These are phyloP conservation scores for Chaetomium sp. DNA, from an alignment of 2,329 filamentous ascomycete genomes.

Conservation along the genomic window DNA sequence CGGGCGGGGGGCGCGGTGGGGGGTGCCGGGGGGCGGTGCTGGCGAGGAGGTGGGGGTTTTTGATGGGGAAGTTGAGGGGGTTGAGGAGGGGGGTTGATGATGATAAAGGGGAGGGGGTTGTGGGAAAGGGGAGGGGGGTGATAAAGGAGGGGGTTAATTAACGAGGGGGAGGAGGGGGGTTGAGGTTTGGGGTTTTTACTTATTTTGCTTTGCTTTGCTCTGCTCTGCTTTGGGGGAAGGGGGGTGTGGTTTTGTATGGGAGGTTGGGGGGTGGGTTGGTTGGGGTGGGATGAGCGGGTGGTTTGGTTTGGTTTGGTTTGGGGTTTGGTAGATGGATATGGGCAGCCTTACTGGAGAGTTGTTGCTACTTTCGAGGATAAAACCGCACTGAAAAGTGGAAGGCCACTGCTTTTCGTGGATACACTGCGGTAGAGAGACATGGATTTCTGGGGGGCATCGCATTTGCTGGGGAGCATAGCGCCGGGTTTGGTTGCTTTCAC, in stretches of 20 bases:
- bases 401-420: neutral
- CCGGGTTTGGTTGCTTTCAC: slow-evolving; percentile 2
- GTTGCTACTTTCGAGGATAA: neutral
- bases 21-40: neutral
- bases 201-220: too few relatives aligned
- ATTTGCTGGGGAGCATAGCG: slow-evolving; percentile 9
- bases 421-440: neutral
- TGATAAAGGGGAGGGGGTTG: neutral
- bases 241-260: too few relatives aligned
- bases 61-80: slow-evolving; percentile 21
- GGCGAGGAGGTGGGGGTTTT: slow-evolving; percentile 9
- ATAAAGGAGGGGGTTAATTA: neutral
- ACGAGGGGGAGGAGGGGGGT: neutral
- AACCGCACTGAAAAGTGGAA: neutral
- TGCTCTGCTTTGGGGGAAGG: too few relatives aligned
- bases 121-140: neutral
- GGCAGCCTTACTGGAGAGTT: neutral
- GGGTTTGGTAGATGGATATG: too few relatives aligned
- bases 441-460: neutral
- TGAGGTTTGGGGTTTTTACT: neutral
- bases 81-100: neutral
- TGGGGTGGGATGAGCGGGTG: too few relatives aligned
- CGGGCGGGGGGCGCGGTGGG: neutral
- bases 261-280: too few relatives aligned
- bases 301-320: too few relatives aligned